Conservation (phyloP, 2,329 filamentous ascomycete species). For the Coniochaeta pulveracea region DNA sequence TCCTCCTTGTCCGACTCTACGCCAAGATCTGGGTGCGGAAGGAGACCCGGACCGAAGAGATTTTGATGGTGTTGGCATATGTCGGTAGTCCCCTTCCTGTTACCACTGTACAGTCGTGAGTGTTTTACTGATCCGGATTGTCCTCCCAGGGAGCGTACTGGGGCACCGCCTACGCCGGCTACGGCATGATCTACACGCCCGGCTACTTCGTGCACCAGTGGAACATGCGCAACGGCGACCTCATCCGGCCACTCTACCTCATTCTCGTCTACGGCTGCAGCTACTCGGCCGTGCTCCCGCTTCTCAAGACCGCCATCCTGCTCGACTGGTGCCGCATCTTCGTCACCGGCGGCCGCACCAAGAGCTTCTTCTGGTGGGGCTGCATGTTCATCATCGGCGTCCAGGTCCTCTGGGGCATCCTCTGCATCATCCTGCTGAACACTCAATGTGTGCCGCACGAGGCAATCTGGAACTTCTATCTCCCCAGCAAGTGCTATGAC, state of each 20-base stretch:
- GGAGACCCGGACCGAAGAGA: constrained; percentile 3
- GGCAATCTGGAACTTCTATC: constrained; percentile 20
- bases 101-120: not conserved
- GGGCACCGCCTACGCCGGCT: constrained; percentile 6
- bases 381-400: constrained; percentile 17
- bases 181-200: constrained; percentile 12
- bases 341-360: constrained; percentile 13
- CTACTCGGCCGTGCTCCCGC: constrained; percentile 23
- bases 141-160: constrained; percentile 6
- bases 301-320: constrained; percentile 28
- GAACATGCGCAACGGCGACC: constrained; percentile 16
- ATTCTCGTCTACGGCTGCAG: constrained; percentile 21
- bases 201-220: constrained; percentile 25
- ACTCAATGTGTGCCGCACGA: constrained; percentile 20
- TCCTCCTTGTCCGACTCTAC: constrained; percentile 6
- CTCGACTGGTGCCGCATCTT: constrained; percentile 29
- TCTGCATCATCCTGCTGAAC: constrained; percentile 19
- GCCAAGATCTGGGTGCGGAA: constrained; percentile 2
- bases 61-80: constrained; percentile 5
- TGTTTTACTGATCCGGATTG: not conserved
- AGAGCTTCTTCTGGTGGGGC: constrained; percentile 19
- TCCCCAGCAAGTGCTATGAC: constrained; percentile 19
- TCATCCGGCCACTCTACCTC: constrained; percentile 4
- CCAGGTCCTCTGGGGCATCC: constrained; percentile 18
- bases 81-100: not conserved